A percentile compares a stretch with the other conserved stretches of the same genome.
phyloP scores from a whole-genome alignment of 2,329 filamentous ascomycete species.

The Ceratocystis diversiconidia region DNA sequence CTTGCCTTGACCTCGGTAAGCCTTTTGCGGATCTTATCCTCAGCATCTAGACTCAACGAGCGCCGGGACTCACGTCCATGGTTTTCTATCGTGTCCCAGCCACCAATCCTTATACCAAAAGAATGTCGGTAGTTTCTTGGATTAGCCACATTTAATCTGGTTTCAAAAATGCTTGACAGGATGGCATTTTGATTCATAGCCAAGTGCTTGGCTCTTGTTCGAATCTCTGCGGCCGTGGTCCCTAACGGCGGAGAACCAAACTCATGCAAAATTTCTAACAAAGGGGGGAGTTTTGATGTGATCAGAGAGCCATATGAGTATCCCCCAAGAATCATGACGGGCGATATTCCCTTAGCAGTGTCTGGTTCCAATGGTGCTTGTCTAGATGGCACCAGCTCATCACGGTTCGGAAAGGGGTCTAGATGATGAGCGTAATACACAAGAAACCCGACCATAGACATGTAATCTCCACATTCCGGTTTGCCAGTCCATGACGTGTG shows the following conservation, averaged over 20 bases:
- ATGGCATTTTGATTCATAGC: conserved; percentile 46
- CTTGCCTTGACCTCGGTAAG: conserved; percentile 35
- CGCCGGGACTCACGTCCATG: conserved; percentile 29
- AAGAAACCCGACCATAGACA: conserved; percentile 67
- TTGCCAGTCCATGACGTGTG: conserved; percentile 77
- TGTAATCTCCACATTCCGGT: conserved; percentile 70
- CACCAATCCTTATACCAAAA: conserved; percentile 36
- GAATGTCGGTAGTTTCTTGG: conserved; percentile 21
- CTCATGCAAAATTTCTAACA: conserved; percentile 42
- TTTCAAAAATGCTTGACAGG: conserved; percentile 27
- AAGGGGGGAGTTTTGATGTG: conserved; percentile 54
- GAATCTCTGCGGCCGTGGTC: conserved; percentile 52
- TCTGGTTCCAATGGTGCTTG: background rate
- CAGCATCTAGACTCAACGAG: conserved; percentile 30
- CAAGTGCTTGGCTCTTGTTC: conserved; percentile 53
- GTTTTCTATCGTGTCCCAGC: conserved; percentile 32
- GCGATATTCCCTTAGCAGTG: conserved; percentile 18
- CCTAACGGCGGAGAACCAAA: conserved; percentile 41
- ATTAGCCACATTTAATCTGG: conserved; percentile 23
- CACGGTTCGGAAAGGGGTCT: conserved; percentile 25
- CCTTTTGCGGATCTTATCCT: conserved; percentile 34
- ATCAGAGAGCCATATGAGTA: conserved; percentile 89
- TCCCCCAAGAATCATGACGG: conserved; percentile 50
- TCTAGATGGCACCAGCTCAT: conserved; percentile 4
- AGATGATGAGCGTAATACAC: conserved; percentile 55